A percentile compares a stretch with the other conserved stretches of the same genome.
phyloP scores from a whole-genome alignment of 176 grass and related monocot species.

The Elymus sibiricus region DNA sequence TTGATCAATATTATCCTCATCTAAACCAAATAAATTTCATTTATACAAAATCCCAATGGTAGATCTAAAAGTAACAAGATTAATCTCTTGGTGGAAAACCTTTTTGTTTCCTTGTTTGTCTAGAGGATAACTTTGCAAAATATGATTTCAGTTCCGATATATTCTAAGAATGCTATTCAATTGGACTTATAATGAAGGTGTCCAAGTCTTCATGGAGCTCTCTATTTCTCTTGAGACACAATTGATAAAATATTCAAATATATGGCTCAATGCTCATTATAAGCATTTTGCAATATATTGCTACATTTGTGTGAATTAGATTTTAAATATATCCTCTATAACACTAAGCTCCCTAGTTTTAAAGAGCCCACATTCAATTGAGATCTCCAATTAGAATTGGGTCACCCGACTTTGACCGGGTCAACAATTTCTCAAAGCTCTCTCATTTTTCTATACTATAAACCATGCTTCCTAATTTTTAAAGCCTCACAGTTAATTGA shows the following conservation, averaged over 20 bases:
- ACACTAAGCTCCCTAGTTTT: too few relatives aligned
- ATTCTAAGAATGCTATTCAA: neutral
- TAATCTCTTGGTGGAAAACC: neutral
- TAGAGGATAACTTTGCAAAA: neutral
- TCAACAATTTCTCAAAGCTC: too few relatives aligned
- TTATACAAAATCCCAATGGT: neutral
- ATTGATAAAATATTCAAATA: neutral
- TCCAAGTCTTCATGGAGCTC: neutral
- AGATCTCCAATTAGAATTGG: too few relatives aligned
- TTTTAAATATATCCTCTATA: neutral
- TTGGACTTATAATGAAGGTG: neutral
- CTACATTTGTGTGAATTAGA: neutral
- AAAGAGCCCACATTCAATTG: too few relatives aligned
- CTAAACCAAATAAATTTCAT: neutral
- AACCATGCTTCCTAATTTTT: too few relatives aligned
- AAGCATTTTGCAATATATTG: neutral
- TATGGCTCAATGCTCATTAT: neutral
- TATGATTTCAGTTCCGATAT: neutral
- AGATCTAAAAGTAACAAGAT: neutral
- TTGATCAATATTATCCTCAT: neutral
- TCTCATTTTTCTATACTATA: too few relatives aligned
- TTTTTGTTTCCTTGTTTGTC: neutral
- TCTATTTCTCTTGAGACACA: neutral
- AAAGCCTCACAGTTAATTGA: too few relatives aligned
- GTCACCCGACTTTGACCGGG: too few relatives aligned